Base-by-base conservation (phyloP, 1,284 basidiomycete genomes). In the Earliella scabrosa region DNA sequence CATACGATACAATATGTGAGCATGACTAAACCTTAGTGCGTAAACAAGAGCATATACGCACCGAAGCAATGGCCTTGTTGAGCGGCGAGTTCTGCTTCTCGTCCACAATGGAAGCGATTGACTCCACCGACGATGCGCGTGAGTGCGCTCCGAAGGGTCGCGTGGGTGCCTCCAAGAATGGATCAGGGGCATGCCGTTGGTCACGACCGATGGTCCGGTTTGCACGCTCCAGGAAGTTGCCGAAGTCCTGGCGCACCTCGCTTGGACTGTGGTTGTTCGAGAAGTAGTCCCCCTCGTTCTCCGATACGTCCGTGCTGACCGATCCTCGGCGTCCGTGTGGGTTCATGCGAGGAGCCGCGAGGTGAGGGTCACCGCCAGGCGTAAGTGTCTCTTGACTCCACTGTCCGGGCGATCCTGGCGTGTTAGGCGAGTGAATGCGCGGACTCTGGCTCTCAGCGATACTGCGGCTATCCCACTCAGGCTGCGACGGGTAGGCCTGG, bases 51-150 rank as follows among this genome's bases (percentile, higher is more conserved):
- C 29, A 31, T 13, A 7, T 24, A 75, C 83, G 67, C 69, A 92
- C 90, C 53, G 92, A 88, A 58, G 89, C 90, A 69, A 94, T 93
- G 10, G 93, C 92, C 75, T 95, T 95, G 77, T 97, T 97, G 58
- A 96, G 75, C 6, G 93, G 92, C 11, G 93, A 95, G 57, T 90
- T 89, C 2, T 78, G 77, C 77, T 96, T 96, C 67, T 96, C 94
- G 64, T 95, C 92, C 38, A 93, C 90, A 53, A 96, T 93, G 3
- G 90, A 90, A 10, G 89, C 86, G 58, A 96, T 93, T 5, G 92
- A 94, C 66, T 95, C 94, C 26, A 90, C 86, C 0, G 92, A 95
- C 0, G 89, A 88, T 3, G 83, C 82, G 11, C 92, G 82, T 29
- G 90, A 93, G 71, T 93, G 90, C n/a, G 77, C 64, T 52, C 89